phyloP scores from a whole-genome alignment of 2,329 filamentous ascomycete genomes.

The Cercospora zeina region DNA sequence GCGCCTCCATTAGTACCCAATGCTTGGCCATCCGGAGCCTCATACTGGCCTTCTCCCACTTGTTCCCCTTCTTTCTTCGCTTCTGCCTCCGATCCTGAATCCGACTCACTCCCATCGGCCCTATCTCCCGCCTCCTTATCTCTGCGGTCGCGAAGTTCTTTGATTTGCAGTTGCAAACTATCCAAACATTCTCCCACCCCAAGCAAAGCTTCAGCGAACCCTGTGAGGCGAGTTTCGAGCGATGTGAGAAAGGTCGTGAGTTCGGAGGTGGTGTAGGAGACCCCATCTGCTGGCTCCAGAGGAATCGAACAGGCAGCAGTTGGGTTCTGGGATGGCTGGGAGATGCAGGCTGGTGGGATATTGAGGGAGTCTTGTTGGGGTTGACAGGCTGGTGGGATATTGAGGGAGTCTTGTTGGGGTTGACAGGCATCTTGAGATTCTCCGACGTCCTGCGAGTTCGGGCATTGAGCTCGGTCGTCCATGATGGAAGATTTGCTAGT shows the following conservation, averaged over 20 bases:
- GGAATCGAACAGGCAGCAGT: too few relatives aligned
- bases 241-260: neutral
- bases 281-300: neutral
- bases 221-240: conserved; percentile 2
- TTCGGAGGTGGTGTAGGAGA: neutral
- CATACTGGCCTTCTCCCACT: too few relatives aligned
- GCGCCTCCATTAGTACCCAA: too few relatives aligned
- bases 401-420: neutral
- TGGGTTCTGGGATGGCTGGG: neutral
- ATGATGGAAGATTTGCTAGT: neutral
- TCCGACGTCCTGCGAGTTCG: too few relatives aligned
- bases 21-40: too few relatives aligned
- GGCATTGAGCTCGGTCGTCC: neutral
- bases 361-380: neutral
- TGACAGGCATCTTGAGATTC: neutral
- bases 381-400: neutral
- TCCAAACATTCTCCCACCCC: conserved; percentile 7
- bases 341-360: neutral
- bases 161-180: conserved; percentile 7
- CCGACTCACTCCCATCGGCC: neutral
- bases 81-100: neutral
- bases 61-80: neutral
- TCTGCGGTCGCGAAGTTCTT: neutral
- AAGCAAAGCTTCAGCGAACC: neutral
- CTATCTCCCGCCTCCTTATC: neutral